phyloP scores from a whole-genome alignment of 495 filamentous ascomycete species.

The Xylaria palmicola region DNA sequence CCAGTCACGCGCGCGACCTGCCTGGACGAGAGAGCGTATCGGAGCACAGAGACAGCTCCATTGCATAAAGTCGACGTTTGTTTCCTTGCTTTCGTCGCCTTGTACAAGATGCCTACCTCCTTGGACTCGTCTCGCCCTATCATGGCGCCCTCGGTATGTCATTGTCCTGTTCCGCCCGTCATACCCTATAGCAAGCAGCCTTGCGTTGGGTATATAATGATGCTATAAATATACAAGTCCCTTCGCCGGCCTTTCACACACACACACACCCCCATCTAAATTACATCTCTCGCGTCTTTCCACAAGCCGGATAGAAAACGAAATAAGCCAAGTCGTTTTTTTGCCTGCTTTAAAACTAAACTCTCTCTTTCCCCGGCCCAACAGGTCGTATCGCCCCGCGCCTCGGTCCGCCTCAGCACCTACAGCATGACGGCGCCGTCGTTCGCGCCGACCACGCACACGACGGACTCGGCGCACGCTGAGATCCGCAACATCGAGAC shows the following conservation, averaged over 20 bases:
- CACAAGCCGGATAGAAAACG: too few species aligned
- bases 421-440: constrained; percentile 73
- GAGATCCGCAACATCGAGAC: constrained; percentile 82
- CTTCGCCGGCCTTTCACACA: too few species aligned
- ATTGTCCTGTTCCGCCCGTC: background rate
- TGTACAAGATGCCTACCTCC: constrained; percentile 57
- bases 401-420: constrained; percentile 77
- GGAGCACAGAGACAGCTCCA: too few species aligned
- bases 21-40: too few species aligned
- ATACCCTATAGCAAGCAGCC: too few species aligned
- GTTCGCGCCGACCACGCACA: constrained; percentile 60
- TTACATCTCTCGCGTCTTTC: too few species aligned
- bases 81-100: background rate
- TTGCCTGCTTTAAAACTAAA: too few species aligned
- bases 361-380: background rate
- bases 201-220: too few species aligned
- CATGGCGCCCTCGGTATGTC: constrained; percentile 71
- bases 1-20: constrained; percentile 9
- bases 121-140: constrained; percentile 74
- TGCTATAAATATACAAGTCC: too few species aligned
- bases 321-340: too few species aligned
- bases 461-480: constrained; percentile 58
- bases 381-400: constrained; percentile 47
- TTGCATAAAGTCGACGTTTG: background rate
- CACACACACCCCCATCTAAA: too few species aligned